Conservation (phyloP, 2,329 filamentous ascomycete genomes). For the Pleurostoma richardsiae region DNA sequence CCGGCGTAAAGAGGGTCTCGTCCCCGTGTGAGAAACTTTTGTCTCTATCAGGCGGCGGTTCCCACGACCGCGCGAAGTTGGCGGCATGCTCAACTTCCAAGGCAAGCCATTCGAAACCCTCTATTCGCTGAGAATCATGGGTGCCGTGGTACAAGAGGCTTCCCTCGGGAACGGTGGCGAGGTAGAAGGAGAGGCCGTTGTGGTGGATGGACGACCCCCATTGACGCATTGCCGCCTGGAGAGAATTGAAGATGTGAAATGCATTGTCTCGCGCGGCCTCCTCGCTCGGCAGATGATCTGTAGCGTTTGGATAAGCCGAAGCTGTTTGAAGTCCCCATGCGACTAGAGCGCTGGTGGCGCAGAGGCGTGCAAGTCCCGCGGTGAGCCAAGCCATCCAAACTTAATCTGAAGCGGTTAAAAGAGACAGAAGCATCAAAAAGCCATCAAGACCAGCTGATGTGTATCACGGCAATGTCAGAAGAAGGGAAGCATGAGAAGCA, state of each 20-base stretch:
- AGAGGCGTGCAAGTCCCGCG: too few relatives aligned
- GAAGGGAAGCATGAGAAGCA: too few relatives aligned
- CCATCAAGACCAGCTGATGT: too few relatives aligned
- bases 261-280: conserved; percentile 2
- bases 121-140: conserved; percentile 29
- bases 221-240: conserved; percentile 21
- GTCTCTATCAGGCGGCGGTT: neutral
- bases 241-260: conserved; percentile 8
- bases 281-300: neutral
- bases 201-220: conserved; percentile 58
- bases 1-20: neutral
- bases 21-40: neutral
- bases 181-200: conserved; percentile 59
- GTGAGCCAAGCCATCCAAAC: too few relatives aligned
- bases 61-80: conserved; percentile 37
- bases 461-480: too few relatives aligned
- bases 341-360: too few relatives aligned
- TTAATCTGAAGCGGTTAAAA: too few relatives aligned
- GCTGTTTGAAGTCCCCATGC: too few relatives aligned
- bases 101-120: conserved; percentile 53
- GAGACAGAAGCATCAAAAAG: too few relatives aligned
- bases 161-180: conserved; percentile 47
- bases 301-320: too few relatives aligned
- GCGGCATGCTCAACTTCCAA: conserved; percentile 60
- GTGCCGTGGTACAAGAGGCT: conserved; percentile 56